These are phyloP conservation scores for Rosa persica DNA, from an alignment of 306 rosid genomes.

Conservation along the genomic window DNA sequence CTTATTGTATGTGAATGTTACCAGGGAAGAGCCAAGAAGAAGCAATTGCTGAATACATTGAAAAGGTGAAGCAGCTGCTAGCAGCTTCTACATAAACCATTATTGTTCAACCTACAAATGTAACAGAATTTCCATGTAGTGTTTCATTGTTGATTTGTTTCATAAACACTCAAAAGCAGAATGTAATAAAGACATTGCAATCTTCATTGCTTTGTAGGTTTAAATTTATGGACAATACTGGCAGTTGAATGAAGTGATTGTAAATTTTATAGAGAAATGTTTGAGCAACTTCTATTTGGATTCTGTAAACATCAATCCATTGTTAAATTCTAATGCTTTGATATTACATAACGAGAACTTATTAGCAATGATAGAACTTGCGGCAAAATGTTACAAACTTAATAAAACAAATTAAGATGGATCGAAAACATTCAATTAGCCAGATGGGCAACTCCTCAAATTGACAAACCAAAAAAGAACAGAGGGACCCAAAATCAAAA, in stretches of 20 bases:
- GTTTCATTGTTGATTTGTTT: neutral
- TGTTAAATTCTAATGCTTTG: too few relatives aligned
- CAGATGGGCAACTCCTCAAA: too few relatives aligned
- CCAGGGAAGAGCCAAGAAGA: conserved; percentile 17
- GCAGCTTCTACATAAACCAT: neutral
- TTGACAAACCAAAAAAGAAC: too few relatives aligned
- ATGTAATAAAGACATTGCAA: neutral
- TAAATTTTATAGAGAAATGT: too few relatives aligned
- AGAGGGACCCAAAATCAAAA: too few relatives aligned
- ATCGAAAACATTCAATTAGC: too few relatives aligned
- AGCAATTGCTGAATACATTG: conserved; percentile 24
- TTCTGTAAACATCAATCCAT: too few relatives aligned
- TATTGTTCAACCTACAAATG: neutral
- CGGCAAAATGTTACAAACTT: too few relatives aligned
- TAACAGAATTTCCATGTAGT: neutral
- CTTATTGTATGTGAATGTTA: neutral
- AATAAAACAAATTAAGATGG: too few relatives aligned
- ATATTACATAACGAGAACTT: too few relatives aligned
- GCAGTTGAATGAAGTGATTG: neutral
- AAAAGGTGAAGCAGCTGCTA: conserved; percentile 24
- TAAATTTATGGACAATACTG: neutral
- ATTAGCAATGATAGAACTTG: too few relatives aligned
- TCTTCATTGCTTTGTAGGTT: neutral
- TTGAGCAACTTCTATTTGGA: too few relatives aligned
- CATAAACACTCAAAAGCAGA: neutral